Evolutionary conservation across 352 stramenopile genomes (phyloP).

Genomic region (Globisporangium mamillatum): DNA sequence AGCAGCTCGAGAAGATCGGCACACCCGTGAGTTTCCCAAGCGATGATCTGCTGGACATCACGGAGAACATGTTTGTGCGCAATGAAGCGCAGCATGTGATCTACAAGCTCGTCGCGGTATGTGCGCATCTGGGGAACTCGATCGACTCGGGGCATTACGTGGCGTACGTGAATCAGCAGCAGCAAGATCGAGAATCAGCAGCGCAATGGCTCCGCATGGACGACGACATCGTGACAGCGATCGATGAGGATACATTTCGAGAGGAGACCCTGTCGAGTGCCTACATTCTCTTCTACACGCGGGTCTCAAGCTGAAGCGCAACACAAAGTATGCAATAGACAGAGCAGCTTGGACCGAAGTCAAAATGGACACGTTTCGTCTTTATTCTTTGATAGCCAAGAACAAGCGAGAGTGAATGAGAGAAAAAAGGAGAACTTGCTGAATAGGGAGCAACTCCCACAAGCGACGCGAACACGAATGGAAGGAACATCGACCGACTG

Average conservation of each 20-base stretch:
- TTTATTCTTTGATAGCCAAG: conserved; percentile 4
- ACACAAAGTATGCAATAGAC: neutral
- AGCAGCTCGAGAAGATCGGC: conserved; percentile 48
- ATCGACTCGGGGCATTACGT: conserved; percentile 78
- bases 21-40: conserved; percentile 54
- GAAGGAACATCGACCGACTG: conserved; percentile 1
- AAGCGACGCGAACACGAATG: neutral
- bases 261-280: conserved; percentile 53
- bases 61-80: conserved; percentile 60
- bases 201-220: conserved; percentile 66
- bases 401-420: neutral
- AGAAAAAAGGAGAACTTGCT: neutral
- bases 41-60: conserved; percentile 51
- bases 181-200: neutral
- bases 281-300: conserved; percentile 77
- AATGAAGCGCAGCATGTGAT: conserved; percentile 34
- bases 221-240: conserved; percentile 52
- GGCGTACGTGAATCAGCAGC: conserved; percentile 40
- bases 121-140: conserved; percentile 60
- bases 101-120: conserved; percentile 68
- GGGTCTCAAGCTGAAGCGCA: conserved; percentile 15
- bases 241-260: conserved; percentile 43
- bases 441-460: neutral
- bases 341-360: neutral
- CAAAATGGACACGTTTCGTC: neutral